These are phyloP conservation scores for Samsoniella hepiali DNA, from an alignment of 2,329 filamentous ascomycete genomes.

Conservation along the genomic window DNA sequence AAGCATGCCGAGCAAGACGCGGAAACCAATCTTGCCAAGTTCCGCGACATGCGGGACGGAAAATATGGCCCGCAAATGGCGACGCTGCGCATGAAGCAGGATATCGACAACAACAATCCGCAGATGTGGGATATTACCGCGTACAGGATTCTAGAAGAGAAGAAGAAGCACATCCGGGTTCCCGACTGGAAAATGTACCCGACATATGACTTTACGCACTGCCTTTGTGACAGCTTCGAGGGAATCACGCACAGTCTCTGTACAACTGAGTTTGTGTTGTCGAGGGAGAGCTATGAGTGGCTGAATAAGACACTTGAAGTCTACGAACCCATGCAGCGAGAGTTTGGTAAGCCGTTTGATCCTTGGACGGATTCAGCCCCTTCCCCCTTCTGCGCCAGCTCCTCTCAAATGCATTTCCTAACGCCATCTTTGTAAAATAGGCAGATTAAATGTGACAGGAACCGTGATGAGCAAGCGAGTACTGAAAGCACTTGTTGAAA, in stretches of 20 bases:
- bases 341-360: slow-evolving; percentile 35
- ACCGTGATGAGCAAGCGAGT: slow-evolving; percentile 77
- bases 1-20: slow-evolving; percentile 70
- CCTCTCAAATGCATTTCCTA: too few species aligned
- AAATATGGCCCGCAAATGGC: slow-evolving; percentile 70
- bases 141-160: slow-evolving; percentile 61
- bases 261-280: slow-evolving; percentile 90
- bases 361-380: too few species aligned
- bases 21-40: slow-evolving; percentile 76
- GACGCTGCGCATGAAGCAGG: slow-evolving; percentile 90
- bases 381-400: too few species aligned
- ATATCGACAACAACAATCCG: slow-evolving; percentile 77
- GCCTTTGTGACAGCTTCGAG: slow-evolving; percentile 88
- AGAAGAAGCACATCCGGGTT: slow-evolving; percentile 57
- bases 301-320: slow-evolving; percentile 77
- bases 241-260: slow-evolving; percentile 88
- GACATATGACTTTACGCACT: slow-evolving; percentile 90
- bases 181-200: slow-evolving; percentile 84
- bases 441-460: slow-evolving; percentile 66
- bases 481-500: slow-evolving; percentile 66
- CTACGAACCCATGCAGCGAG: slow-evolving; percentile 91
- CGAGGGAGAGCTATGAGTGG: slow-evolving; percentile 61
- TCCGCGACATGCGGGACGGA: slow-evolving; percentile 85
- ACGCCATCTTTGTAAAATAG: slow-evolving; percentile 40
- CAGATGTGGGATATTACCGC: slow-evolving; percentile 96